A percentile compares a stretch with the other conserved stretches of the same genome.
Evolutionary conservation across 2,329 filamentous ascomycete genomes (phyloP).

Genomic region (Neofusicoccum sp.): DNA sequence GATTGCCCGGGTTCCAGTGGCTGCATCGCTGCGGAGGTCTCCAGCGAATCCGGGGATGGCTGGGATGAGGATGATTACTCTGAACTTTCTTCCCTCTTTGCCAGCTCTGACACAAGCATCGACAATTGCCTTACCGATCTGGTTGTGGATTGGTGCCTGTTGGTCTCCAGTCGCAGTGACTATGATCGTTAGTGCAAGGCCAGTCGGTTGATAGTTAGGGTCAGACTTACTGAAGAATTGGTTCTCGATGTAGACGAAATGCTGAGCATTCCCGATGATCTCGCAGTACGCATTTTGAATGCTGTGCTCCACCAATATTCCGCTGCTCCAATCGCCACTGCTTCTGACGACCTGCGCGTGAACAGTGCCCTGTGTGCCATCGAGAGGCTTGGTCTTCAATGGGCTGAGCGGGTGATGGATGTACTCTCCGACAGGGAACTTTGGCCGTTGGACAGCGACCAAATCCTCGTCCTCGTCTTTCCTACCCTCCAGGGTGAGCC

Average conservation of each 20-base stretch:
- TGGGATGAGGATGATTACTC: constrained; percentile 87
- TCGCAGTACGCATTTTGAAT: constrained; percentile 88
- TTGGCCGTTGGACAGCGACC: constrained; percentile 83
- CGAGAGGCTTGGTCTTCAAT: constrained; percentile 64
- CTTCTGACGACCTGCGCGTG: constrained; percentile 86
- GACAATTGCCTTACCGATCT: constrained; percentile 84
- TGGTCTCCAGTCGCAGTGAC: constrained; percentile 88
- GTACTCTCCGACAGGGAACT: constrained; percentile 87
- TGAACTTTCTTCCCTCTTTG: constrained; percentile 84
- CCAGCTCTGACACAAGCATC: constrained; percentile 82
- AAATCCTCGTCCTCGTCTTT: constrained; percentile 81
- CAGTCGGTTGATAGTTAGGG: neutral
- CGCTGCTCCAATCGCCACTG: constrained; percentile 91
- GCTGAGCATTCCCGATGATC: constrained; percentile 82
- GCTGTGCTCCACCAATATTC: constrained; percentile 79
- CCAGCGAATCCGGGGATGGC: constrained; percentile 93
- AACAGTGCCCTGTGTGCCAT: constrained; percentile 66
- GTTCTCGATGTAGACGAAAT: constrained; percentile 97
- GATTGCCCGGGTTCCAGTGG: constrained; percentile 81
- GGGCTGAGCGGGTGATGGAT: constrained; percentile 76
- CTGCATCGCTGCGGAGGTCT: constrained; percentile 80
- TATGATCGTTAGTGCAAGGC: constrained; percentile 31
- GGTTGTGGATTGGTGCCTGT: constrained; percentile 83
- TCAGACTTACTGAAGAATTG: constrained; percentile 79
- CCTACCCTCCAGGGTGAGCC: constrained; percentile 78